Conservation (phyloP, 139 green algal species). For the Closterium sp. region DNA sequence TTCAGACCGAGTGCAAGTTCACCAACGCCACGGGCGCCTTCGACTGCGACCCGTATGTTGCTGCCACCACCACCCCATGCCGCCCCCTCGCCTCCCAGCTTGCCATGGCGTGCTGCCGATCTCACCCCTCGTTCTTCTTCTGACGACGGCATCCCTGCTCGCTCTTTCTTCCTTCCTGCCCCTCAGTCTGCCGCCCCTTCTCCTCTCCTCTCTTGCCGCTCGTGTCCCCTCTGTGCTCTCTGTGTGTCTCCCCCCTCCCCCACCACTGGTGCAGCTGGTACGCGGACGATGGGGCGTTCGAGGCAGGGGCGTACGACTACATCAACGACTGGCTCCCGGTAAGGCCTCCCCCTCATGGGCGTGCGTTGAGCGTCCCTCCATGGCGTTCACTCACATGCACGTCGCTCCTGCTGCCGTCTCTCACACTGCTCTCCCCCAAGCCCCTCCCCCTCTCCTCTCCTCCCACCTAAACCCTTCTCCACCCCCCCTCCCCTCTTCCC, state of each 20-base stretch:
- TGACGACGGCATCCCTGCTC: too few species aligned
- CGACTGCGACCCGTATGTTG: neutral
- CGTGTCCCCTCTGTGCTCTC: neutral
- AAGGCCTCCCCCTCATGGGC: too few species aligned
- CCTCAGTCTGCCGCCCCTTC: neutral
- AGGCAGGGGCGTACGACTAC: constrained; percentile 1
- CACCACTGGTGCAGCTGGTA: neutral
- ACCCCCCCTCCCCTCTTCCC: neutral
- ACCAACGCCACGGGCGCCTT: neutral
- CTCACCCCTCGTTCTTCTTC: too few species aligned
- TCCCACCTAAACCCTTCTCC: neutral
- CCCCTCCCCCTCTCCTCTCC: neutral
- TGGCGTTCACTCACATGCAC: too few species aligned
- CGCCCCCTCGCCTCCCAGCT: too few species aligned
- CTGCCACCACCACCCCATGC: too few species aligned
- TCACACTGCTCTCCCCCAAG: too few species aligned
- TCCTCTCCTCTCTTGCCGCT: neutral
- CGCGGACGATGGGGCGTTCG: neutral
- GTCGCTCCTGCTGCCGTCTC: too few species aligned
- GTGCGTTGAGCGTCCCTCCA: too few species aligned
- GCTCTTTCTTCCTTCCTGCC: too few species aligned
- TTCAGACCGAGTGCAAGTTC: neutral
- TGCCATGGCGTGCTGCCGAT: too few species aligned
- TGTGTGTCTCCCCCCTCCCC: neutral
- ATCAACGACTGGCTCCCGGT: constrained; percentile 11